Base-by-base conservation (phyloP, 208 protist species). In the Novymonas esmeraldas region DNA sequence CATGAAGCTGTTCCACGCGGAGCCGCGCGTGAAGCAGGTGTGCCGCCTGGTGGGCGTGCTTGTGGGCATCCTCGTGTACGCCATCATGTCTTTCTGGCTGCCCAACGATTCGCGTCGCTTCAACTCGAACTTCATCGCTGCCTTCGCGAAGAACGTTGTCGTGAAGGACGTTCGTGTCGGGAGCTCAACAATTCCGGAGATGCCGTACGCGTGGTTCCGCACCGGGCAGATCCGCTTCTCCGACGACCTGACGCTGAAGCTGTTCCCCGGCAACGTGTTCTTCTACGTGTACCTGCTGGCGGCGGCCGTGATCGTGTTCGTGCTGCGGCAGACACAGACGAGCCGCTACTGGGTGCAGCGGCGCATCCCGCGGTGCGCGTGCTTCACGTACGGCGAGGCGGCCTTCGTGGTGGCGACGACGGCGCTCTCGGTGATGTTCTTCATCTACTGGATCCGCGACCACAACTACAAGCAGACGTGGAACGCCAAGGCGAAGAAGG, bases 231-330 rank as follows among this genome's bases (percentile, higher is more conserved):
- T 81, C 29, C 57, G 57, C 26, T 29, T 76, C 36, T 77, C 65
- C 6, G 57, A 76, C 1, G 13, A 59, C 29, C 24, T 83, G 31
- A 62, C 71, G 11, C 66, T 92, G 54, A 92, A 92, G 54, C 39
- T 86, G 34, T 92, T 76, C 56, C 85, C 85, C 28, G 76, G 77
- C 61, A 92, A 88, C 61, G 44, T 88, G 6, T 81, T 92, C 64
- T 88, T 89, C 55, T 92, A 79, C 52, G 56, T 41, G n/a, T 92
- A 82, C 48, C 46, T 87, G 22, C 36, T 83, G 5, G 3, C 73
- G 7, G 20, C 76, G 28, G 41, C 79, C 13, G 42, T 84, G 6
- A 44, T 64, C 2, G 51, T 64, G 41, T 75, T 64, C n/a, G 52
- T 74, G 20, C 39, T 87, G 59, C 73, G 77, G 41, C 64, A 55